Evolutionary conservation across 129 eudicot genomes (phyloP).

Genomic region (Flaveria brownii): DNA sequence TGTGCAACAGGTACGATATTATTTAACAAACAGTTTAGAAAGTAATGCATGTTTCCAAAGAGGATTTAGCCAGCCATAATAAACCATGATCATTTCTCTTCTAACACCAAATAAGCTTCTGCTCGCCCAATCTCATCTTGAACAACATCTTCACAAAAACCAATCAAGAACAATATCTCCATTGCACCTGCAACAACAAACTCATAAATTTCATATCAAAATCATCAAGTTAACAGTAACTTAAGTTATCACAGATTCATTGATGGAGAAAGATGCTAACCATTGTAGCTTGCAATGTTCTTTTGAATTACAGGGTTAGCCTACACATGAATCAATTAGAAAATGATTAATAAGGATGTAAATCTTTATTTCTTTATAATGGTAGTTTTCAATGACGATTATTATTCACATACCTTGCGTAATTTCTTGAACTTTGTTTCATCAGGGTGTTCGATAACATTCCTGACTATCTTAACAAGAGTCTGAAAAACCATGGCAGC

Average conservation of each 20-base stretch:
- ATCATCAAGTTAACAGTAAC: neutral
- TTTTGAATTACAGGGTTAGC: slow-evolving; percentile 75
- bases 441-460: slow-evolving; percentile 73
- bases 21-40: slow-evolving; percentile 29
- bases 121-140: slow-evolving; percentile 59
- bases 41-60: slow-evolving; percentile 65
- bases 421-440: slow-evolving; percentile 72
- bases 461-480: slow-evolving; percentile 78
- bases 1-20: neutral
- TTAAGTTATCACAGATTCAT: neutral
- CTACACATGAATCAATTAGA: slow-evolving; percentile 40
- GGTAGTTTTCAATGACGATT: neutral
- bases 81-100: slow-evolving; percentile 83
- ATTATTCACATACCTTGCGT: slow-evolving; percentile 63
- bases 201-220: neutral
- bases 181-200: slow-evolving; percentile 65
- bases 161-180: slow-evolving; percentile 71
- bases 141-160: slow-evolving; percentile 68
- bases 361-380: slow-evolving; percentile 5
- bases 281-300: slow-evolving; percentile 65
- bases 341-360: neutral
- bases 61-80: slow-evolving; percentile 86
- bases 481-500: slow-evolving; percentile 57
- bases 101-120: slow-evolving; percentile 67
- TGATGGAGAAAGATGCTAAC: slow-evolving; percentile 38